These are phyloP conservation scores for Suillus decipiens DNA, from an alignment of 768 basidiomycete genomes.

Conservation along the genomic window DNA sequence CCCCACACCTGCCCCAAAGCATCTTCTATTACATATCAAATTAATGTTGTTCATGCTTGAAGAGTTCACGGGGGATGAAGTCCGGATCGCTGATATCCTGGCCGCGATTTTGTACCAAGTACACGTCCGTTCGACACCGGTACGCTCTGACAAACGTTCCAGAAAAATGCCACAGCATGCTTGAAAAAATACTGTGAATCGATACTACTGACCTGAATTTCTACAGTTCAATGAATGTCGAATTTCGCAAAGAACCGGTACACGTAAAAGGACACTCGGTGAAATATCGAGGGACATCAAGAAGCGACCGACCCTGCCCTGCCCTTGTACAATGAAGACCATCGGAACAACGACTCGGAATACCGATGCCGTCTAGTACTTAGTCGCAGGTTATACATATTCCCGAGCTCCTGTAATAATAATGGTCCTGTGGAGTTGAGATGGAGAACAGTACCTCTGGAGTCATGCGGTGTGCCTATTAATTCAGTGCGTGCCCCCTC, in stretches of 20 bases:
- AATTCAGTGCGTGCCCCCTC: slow-evolving; percentile 21
- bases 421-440: slow-evolving; percentile 20
- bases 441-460: slow-evolving; percentile 29
- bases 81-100: background rate
- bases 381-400: slow-evolving; percentile 16
- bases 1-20: slow-evolving; percentile 24
- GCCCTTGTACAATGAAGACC: background rate
- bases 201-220: slow-evolving; percentile 28
- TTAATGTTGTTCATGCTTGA: slow-evolving; percentile 32
- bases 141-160: background rate
- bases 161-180: slow-evolving; percentile 25
- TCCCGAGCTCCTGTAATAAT: slow-evolving; percentile 23
- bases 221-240: slow-evolving; percentile 16
- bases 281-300: slow-evolving; percentile 20
- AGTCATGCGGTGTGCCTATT: slow-evolving; percentile 26
- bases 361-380: slow-evolving; percentile 17
- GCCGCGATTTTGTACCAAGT: background rate
- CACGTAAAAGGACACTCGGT: slow-evolving; percentile 26
- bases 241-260: slow-evolving; percentile 21
- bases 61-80: slow-evolving; percentile 26
- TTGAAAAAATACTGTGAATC: slow-evolving; percentile 16
- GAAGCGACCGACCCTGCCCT: slow-evolving; percentile 2
- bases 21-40: slow-evolving; percentile 26
- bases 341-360: background rate
- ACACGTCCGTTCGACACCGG: background rate